phyloP scores from a whole-genome alignment of 148 eudicot genomes.

The Vaccinium vitisidaea region DNA sequence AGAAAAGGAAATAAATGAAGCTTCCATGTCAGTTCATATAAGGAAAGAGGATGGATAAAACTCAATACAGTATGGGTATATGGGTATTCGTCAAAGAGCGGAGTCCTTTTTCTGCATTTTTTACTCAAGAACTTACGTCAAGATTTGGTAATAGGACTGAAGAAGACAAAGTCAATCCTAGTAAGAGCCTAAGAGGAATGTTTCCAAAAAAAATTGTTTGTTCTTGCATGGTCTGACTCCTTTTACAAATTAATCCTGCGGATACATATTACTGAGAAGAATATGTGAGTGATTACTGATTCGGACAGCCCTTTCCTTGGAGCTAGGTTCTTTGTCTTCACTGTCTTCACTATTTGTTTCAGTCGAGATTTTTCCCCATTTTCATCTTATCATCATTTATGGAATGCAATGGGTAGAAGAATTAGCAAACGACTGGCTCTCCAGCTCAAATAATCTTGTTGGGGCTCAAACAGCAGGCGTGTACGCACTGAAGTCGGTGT shows the following conservation, averaged over 20 bases:
- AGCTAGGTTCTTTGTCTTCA: too few relatives aligned
- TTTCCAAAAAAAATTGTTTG: background rate
- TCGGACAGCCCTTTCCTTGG: too few relatives aligned
- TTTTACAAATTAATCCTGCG: background rate
- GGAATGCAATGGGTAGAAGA: background rate
- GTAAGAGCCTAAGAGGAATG: background rate
- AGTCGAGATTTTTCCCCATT: background rate
- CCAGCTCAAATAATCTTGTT: background rate
- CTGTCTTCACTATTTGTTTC: too few relatives aligned
- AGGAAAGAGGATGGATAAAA: background rate
- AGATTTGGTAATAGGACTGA: background rate
- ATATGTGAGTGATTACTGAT: too few relatives aligned
- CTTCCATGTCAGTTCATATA: background rate
- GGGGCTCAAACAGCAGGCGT: background rate
- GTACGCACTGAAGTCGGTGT: too few relatives aligned
- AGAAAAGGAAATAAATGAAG: background rate
- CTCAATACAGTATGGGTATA: background rate
- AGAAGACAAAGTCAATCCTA: background rate
- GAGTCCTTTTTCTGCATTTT: background rate
- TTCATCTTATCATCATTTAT: background rate
- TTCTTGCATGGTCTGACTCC: background rate
- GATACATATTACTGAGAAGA: background rate
- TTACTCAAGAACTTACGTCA: background rate
- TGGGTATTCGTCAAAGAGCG: background rate
- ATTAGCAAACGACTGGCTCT: background rate